These are phyloP conservation scores for Starmerella geochares DNA, from an alignment of 805 yeast genomes.

Conservation along the genomic window DNA sequence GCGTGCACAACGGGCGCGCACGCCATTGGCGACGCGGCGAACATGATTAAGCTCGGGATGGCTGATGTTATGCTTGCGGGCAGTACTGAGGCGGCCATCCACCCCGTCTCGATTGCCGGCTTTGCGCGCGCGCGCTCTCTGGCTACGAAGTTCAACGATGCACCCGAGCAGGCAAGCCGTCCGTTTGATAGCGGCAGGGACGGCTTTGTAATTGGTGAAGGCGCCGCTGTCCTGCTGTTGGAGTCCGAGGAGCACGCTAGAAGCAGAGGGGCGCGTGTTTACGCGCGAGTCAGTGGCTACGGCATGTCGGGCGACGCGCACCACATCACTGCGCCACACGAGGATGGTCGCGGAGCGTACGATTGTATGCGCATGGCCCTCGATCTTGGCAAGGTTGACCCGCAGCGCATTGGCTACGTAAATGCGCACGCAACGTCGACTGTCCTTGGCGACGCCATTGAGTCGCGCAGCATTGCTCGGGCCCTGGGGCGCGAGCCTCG, in stretches of 20 bases:
- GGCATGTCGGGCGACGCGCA: constrained; percentile 87
- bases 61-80: constrained; percentile 88
- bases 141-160: constrained; percentile 50
- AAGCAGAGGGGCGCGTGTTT: constrained; percentile 52
- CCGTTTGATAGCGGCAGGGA: constrained; percentile 73
- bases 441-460: constrained; percentile 77
- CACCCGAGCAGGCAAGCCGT: constrained; percentile 59
- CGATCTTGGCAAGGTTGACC: constrained; percentile 38
- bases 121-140: constrained; percentile 83
- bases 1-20: constrained; percentile 97
- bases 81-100: constrained; percentile 80
- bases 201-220: constrained; percentile 93
- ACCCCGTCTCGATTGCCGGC: constrained; percentile 80
- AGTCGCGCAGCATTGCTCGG: constrained; percentile 56
- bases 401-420: constrained; percentile 54
- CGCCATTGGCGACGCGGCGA: constrained; percentile 83
- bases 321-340: constrained; percentile 86
- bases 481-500: constrained; percentile 32
- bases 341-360: constrained; percentile 72
- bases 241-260: constrained; percentile 72
- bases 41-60: constrained; percentile 68
- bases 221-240: constrained; percentile 69
- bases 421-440: constrained; percentile 98
- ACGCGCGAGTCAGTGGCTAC: constrained; percentile 77
- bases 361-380: constrained; percentile 76